A percentile compares a stretch with the other conserved stretches of the same genome.
phyloP scores from a whole-genome alignment of 108 stramenopile species.

The Licmophora abbreviata region DNA sequence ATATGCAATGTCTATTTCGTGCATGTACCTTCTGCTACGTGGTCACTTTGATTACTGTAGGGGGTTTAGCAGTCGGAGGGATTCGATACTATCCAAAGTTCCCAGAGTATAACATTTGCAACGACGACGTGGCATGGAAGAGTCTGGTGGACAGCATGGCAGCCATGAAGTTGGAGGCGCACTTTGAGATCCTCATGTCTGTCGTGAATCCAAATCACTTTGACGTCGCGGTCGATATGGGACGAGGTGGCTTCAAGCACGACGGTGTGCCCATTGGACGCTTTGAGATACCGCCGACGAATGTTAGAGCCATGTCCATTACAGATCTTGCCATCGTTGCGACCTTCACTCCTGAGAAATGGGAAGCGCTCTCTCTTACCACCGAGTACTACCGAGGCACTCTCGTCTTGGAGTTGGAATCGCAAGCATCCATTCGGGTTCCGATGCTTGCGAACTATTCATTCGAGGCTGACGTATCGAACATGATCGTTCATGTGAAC shows the following conservation, averaged over 20 bases:
- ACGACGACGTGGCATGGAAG: slow-evolving; percentile 73
- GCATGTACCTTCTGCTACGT: slow-evolving; percentile 31
- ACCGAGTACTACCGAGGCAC: slow-evolving; percentile 71
- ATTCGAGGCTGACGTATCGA: slow-evolving; percentile 32
- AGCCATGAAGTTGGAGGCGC: slow-evolving; percentile 53
- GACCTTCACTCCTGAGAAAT: slow-evolving; percentile 59
- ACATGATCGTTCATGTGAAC: slow-evolving; percentile 52
- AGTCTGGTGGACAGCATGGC: slow-evolving; percentile 66
- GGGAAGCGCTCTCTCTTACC: slow-evolving; percentile 55
- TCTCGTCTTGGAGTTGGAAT: slow-evolving; percentile 32
- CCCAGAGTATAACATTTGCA: slow-evolving; percentile 81
- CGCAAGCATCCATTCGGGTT: slow-evolving; percentile 31
- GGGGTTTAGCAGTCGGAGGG: slow-evolving; percentile 19
- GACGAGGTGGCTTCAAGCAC: slow-evolving; percentile 59
- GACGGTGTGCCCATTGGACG: slow-evolving; percentile 61
- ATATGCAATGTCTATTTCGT: slow-evolving; percentile 34
- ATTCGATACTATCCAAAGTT: slow-evolving; percentile 57
- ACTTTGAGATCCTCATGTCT: slow-evolving; percentile 73
- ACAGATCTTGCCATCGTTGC: slow-evolving; percentile 73
- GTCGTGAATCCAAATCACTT: slow-evolving; percentile 77
- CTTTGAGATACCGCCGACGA: slow-evolving; percentile 55
- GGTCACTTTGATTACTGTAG: slow-evolving; percentile 26
- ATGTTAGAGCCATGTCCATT: slow-evolving; percentile 51
- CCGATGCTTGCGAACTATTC: slow-evolving; percentile 50
- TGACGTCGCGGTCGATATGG: slow-evolving; percentile 51